phyloP scores from a whole-genome alignment of 2,329 filamentous ascomycete species.

The Karstenula rhodostoma region DNA sequence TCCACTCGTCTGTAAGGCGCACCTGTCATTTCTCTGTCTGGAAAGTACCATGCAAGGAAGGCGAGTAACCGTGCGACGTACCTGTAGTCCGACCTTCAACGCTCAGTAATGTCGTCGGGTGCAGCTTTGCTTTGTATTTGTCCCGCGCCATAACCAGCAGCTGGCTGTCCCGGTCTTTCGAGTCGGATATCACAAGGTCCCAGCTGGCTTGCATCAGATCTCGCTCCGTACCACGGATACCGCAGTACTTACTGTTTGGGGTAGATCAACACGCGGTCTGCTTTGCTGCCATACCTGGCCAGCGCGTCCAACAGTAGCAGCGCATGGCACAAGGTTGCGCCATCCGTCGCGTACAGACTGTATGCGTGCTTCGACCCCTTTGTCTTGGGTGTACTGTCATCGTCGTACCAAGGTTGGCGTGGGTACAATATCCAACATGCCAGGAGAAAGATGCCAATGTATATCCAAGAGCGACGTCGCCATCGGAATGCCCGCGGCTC shows the following conservation, averaged over 20 bases:
- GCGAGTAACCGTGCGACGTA: constrained; percentile 27
- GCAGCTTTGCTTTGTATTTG: constrained; percentile 59
- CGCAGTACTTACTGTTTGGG: constrained; percentile 41
- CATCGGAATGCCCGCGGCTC: constrained; percentile 28
- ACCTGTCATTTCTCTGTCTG: constrained; percentile 12
- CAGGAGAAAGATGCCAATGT: constrained; percentile 36
- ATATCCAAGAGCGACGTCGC: constrained; percentile 41
- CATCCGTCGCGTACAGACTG: constrained; percentile 54
- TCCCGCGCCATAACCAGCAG: constrained; percentile 59
- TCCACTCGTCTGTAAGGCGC: constrained; percentile 39
- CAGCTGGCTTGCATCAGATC: constrained; percentile 24
- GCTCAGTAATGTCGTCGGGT: constrained; percentile 55
- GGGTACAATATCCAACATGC: constrained; percentile 41
- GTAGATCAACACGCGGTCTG: constrained; percentile 57
- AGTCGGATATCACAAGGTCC: constrained; percentile 40
- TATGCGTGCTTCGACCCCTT: constrained; percentile 54
- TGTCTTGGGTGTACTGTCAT: constrained; percentile 26
- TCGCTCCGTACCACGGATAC: not conserved
- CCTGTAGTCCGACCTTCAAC: constrained; percentile 45
- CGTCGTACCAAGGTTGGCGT: constrained; percentile 13
- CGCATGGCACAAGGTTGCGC: constrained; percentile 53
- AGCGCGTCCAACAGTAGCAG: constrained; percentile 56
- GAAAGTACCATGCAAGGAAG: constrained; percentile 17
- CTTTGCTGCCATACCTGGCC: constrained; percentile 52
- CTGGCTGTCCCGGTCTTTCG: constrained; percentile 52